Evolutionary conservation across 176 grass and related monocot genomes (phyloP).

Genomic region (Chloris gayana): DNA sequence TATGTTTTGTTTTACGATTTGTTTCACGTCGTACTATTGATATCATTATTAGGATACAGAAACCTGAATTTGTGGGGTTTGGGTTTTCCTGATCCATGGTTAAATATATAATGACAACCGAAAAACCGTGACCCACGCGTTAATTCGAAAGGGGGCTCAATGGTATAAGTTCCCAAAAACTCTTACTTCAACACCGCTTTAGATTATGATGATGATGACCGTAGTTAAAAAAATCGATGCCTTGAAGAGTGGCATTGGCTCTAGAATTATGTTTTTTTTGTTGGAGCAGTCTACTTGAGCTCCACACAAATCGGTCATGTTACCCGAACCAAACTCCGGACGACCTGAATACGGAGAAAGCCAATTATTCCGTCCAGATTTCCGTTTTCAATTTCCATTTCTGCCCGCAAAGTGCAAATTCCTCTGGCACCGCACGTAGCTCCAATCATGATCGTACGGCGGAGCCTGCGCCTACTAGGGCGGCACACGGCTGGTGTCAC

Average conservation of each 20-base stretch:
- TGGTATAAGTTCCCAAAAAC: too few relatives aligned
- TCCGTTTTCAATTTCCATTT: not conserved
- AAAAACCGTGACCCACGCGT: too few relatives aligned
- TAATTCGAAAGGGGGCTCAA: too few relatives aligned
- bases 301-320: not conserved
- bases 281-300: not conserved
- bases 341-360: not conserved
- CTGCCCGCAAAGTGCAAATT: not conserved
- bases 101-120: not conserved
- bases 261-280: not conserved
- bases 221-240: not conserved
- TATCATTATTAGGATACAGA: not conserved
- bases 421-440: not conserved
- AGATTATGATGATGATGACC: not conserved
- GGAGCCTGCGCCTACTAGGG: not conserved
- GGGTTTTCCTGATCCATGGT: not conserved
- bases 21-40: not conserved
- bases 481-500: not conserved
- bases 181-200: not conserved
- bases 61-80: not conserved
- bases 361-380: not conserved
- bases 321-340: not conserved
- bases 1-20: not conserved
- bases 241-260: not conserved
- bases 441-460: not conserved